Base-by-base conservation (phyloP, 176 grass and related monocot species). In the Carex littledalei region DNA sequence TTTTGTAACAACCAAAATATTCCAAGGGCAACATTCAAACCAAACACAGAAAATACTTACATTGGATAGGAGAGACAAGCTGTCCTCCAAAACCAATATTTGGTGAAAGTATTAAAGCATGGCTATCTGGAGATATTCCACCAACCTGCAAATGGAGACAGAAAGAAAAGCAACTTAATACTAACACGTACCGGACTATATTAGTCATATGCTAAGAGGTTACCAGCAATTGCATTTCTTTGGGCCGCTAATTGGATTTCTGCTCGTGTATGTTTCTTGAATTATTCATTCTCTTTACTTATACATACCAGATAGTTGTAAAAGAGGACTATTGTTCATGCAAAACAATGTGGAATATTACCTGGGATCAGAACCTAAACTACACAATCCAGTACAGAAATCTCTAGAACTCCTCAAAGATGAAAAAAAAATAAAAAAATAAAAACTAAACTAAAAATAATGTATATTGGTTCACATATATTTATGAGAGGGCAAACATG, bases 101-200 rank as follows among this genome's bases (percentile, higher is more conserved):
- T 8, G 85, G 81, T 63, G 67, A 80, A 81, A 87, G 29, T 67
- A 90, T 75, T 15, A 90, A 68, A 79, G 84, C 88, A 87, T 90
- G 88, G 37, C 78, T 63, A 64, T 90, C 72, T 61, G 71, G 34
- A 81, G 88, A 79, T 84, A 87, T 90, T 71, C 54, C 85, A 65
- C 41, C 64, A 59, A 84, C 49, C 88, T 90, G 55, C 37, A 84
- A 55, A 84, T 62, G 7, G n/a, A 34, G 68, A n/a, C 20, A 59
- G 17, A 78, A 45, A 26, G 20, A 54, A 78, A 78, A 78, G 6
- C 11, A 56, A 53, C 5, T 84, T 62, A 82, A 20, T 10, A 69
- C 49, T 20, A 14, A 35, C 10, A 81, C 0, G 1, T n/a, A 54
- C 34, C 73, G n/a, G 21, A n/a, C 29, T 31, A 15, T 53, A 29